These are phyloP conservation scores for Leonotis leonurus DNA, from an alignment of 257 asterid species.

Conservation along the genomic window DNA sequence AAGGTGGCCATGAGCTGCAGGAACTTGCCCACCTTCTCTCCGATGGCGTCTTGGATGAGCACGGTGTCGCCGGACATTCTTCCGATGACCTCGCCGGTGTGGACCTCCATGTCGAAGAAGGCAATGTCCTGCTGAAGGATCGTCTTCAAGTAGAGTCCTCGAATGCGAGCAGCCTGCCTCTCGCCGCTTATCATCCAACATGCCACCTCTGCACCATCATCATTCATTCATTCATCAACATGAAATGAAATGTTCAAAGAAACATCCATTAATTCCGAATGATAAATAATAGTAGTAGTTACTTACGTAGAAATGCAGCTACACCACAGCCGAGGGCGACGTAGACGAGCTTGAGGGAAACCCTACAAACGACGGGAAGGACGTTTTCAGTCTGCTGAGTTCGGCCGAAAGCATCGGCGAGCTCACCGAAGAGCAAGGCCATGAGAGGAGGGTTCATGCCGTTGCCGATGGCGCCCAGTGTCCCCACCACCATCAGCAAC, in stretches of 20 bases:
- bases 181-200: constrained; percentile 96
- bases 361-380: constrained; percentile 40
- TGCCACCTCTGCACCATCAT: constrained; percentile 46
- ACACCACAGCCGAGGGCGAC: constrained; percentile 68
- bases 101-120: constrained; percentile 71
- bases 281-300: too few species aligned
- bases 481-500: constrained; percentile 53
- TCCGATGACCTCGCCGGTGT: constrained; percentile 78
- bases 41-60: constrained; percentile 88
- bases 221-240: too few species aligned
- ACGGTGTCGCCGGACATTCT: constrained; percentile 94
- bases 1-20: constrained; percentile 67
- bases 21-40: constrained; percentile 91
- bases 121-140: constrained; percentile 72
- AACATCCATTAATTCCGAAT: too few species aligned
- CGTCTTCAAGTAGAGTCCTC: constrained; percentile 56
- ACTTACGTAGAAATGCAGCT: constrained; percentile 70
- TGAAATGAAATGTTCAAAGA: too few species aligned
- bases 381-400: constrained; percentile 18
- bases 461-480: constrained; percentile 57
- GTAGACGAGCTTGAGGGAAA: constrained; percentile 54
- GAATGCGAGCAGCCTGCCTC: constrained; percentile 73
- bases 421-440: constrained; percentile 67
- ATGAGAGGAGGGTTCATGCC: constrained; percentile 65
- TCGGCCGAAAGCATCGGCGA: constrained; percentile 59